Evolutionary conservation across 2,329 filamentous ascomycete species (phyloP).

Genomic region (Hortaea werneckii): DNA sequence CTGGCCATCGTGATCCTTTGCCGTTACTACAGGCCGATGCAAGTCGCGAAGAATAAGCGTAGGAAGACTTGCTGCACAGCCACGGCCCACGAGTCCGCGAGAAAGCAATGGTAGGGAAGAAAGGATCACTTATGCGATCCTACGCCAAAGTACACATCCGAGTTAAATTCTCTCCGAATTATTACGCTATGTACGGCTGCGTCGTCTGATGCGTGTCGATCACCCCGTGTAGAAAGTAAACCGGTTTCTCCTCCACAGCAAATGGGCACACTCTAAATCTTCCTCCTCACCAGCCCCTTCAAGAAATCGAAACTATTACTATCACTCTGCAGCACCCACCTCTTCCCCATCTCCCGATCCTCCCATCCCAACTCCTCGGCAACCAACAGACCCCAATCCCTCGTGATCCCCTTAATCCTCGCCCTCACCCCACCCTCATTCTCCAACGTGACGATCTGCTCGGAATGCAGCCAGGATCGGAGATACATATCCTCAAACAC

Average conservation of each 20-base stretch:
- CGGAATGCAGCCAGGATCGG: constrained; percentile 68
- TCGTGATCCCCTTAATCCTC: constrained; percentile 73
- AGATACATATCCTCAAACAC: constrained; percentile 72
- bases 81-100: too few relatives aligned
- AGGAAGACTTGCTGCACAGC: too few relatives aligned
- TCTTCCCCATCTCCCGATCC: constrained; percentile 63
- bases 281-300: constrained; percentile 72
- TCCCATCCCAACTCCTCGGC: constrained; percentile 72
- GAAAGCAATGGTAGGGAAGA: too few relatives aligned
- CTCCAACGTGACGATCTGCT: constrained; percentile 63
- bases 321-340: constrained; percentile 84
- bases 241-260: neutral
- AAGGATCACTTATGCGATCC: too few relatives aligned
- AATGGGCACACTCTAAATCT: constrained; percentile 31
- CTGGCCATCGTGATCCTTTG: too few relatives aligned
- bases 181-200: too few relatives aligned
- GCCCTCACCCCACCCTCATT: constrained; percentile 65
- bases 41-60: too few relatives aligned
- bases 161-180: too few relatives aligned
- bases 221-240: too few relatives aligned
- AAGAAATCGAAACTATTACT: constrained; percentile 99
- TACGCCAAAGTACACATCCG: too few relatives aligned
- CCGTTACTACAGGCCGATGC: too few relatives aligned
- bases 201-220: too few relatives aligned
- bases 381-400: constrained; percentile 79